Conservation (phyloP, 371 early-diverging fungal genomes). For the Rhizopus sp. region DNA sequence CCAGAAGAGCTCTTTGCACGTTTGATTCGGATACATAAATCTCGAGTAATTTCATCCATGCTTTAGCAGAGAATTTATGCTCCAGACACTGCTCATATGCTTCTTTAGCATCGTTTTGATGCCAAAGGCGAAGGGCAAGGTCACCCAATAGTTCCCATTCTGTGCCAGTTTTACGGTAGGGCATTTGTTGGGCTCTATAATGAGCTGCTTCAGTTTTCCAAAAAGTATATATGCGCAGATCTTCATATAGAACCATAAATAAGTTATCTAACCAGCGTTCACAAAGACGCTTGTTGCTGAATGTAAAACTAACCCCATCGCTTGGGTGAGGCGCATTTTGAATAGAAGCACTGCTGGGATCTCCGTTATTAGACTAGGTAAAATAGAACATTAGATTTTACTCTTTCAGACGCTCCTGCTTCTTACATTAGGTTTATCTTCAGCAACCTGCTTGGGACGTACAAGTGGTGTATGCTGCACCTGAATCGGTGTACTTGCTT, state of each 20-base stretch:
- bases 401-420: not conserved
- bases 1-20: conserved; percentile 76
- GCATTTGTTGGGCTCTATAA: conserved; percentile 70
- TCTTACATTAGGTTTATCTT: conserved; percentile 26
- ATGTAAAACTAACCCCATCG: conserved; percentile 52
- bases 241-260: conserved; percentile 97
- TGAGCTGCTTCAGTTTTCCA: conserved; percentile 76
- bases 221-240: conserved; percentile 90
- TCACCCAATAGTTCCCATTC: conserved; percentile 98
- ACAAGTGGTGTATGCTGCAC: conserved; percentile 31
- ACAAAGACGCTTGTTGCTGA: conserved; percentile 93
- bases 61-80: conserved; percentile 87
- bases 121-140: conserved; percentile 82
- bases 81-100: conserved; percentile 88
- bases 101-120: conserved; percentile 87
- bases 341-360: not conserved
- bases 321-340: conserved; percentile 9
- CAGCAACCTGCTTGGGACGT: conserved; percentile 43
- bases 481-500: conserved; percentile 8
- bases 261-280: conserved; percentile 98
- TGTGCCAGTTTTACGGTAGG: conserved; percentile 87
- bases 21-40: conserved; percentile 80
- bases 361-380: conserved; percentile 1
- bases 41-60: conserved; percentile 83
- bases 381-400: not conserved